Base-by-base conservation (phyloP, 169 alveolate genomes). In the Eimeria sp. region DNA sequence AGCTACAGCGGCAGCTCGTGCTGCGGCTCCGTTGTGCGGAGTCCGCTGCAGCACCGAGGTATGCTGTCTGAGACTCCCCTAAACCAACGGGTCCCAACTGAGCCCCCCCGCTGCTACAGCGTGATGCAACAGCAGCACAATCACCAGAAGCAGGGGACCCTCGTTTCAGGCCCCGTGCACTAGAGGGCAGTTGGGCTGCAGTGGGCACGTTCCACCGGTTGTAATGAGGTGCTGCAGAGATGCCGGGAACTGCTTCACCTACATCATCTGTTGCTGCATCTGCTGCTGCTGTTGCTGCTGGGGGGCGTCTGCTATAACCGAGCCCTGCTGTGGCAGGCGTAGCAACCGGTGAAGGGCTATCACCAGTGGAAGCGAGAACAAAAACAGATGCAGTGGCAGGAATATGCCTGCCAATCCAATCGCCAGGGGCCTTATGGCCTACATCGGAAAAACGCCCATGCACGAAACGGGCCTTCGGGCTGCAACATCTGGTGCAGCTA, bases 281-380 rank as follows among this genome's bases (percentile, higher is more conserved):
- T 43, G 86, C 86, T 43, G 86, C 86, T 9, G n/a, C 86, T 75
- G 86, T 40, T 75, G 54, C 86, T 75, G 86, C 61, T 75, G 61
- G 34, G 22, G 14, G 86, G 27, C 86, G 61, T 25, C 58, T 75
- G 30, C 86, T 61, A 34, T 43, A 47, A 16, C 58, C 40, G 58
- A 34, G 86, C 14, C 86, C 86, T 47, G 63, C 86, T 75, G 86
- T 16, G 58, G 86, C 34, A 22, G 43, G 27, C 61, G 58, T 61
- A 20, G 58, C 86, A 75, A 75, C 58, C 6, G 86, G 86, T 18
- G 86, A 75, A 75, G 86, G 43, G 86, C 86, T 75, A 30, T 75
- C 86, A 5, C 86, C 86, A 43, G 58, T 57, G 11, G 84, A 51
- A 5, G 84, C 84, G 1, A n/a, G 57, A 73, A 22, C 30, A 73